phyloP scores from a whole-genome alignment of 495 filamentous ascomycete genomes.

The Penicillium salamii region DNA sequence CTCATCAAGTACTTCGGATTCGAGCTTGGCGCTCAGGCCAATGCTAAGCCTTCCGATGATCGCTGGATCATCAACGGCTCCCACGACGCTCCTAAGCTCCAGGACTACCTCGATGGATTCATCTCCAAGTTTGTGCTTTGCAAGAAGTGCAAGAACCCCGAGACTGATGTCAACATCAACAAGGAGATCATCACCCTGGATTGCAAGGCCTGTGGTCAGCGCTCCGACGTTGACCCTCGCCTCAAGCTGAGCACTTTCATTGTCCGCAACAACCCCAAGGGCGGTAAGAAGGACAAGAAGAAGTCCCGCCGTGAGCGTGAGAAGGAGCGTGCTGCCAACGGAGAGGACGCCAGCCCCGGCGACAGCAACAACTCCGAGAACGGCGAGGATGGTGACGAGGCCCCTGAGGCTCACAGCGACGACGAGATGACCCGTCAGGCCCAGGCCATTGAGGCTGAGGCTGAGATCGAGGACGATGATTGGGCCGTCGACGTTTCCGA shows the following conservation, averaged over 20 bases:
- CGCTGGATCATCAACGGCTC: slow-evolving; percentile 99
- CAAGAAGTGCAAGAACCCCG: slow-evolving; percentile 99
- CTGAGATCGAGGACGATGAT: slow-evolving; percentile 75
- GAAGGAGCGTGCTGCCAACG: slow-evolving; percentile 64
- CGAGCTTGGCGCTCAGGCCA: slow-evolving; percentile 96
- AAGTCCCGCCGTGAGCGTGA: slow-evolving; percentile 77
- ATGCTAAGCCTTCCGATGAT: slow-evolving; percentile 93
- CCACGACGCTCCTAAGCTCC: slow-evolving; percentile 91
- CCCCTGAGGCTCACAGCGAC: slow-evolving; percentile 77
- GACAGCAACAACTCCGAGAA: slow-evolving; percentile 71
- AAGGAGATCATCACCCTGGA: slow-evolving; percentile 86
- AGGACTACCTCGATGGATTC: slow-evolving; percentile 97
- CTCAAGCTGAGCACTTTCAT: slow-evolving; percentile 98
- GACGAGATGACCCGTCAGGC: slow-evolving; percentile 89
- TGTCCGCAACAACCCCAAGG: slow-evolving; percentile 89
- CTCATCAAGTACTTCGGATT: slow-evolving; percentile 99
- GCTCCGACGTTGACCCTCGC: slow-evolving; percentile 82
- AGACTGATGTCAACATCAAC: slow-evolving; percentile 93
- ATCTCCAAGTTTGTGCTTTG: slow-evolving; percentile 97
- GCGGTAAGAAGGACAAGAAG: slow-evolving; percentile 93
- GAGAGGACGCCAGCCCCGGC: slow-evolving; percentile 66
- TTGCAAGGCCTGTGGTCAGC: slow-evolving; percentile 98
- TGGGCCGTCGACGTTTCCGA: slow-evolving; percentile 96
- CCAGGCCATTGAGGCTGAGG: slow-evolving; percentile 63
- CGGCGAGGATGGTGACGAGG: slow-evolving; percentile 64